These are phyloP conservation scores for Hortiboletus campestris DNA, from an alignment of 768 basidiomycete species.

Conservation along the genomic window DNA sequence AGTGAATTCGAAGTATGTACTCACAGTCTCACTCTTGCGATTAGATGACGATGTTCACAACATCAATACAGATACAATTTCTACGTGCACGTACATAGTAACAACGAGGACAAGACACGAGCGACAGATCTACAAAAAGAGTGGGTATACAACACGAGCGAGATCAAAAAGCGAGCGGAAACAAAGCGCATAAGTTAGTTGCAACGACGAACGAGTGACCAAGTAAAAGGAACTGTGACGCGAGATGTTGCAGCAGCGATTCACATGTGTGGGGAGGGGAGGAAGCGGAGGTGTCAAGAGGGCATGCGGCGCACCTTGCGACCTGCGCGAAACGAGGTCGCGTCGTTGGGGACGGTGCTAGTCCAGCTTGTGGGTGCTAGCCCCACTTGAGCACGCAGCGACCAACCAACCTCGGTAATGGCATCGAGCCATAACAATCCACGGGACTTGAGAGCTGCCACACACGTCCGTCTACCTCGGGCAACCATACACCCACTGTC, in stretches of 20 bases:
- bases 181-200: slow-evolving; percentile 18
- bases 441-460: background rate
- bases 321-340: slow-evolving; percentile 7
- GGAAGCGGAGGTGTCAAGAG: background rate
- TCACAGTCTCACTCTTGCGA: too few relatives aligned
- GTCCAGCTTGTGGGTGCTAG: slow-evolving; percentile 10
- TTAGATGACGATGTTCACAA: background rate
- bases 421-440: slow-evolving; percentile 16
- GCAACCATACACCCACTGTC: background rate
- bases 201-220: background rate
- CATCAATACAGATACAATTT: slow-evolving; percentile 5
- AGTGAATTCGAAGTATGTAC: too few relatives aligned
- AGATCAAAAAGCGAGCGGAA: background rate
- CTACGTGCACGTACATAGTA: background rate
- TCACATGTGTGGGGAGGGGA: background rate
- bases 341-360: background rate
- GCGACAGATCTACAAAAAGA: slow-evolving; percentile 10
- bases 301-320: slow-evolving; percentile 1
- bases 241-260: background rate
- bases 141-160: slow-evolving; percentile 10
- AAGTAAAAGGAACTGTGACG: background rate
- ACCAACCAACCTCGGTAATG: slow-evolving; percentile 4
- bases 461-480: background rate
- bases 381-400: slow-evolving; percentile 1
- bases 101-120: background rate